phyloP scores from a whole-genome alignment of 768 basidiomycete genomes.

The Lactifluus echinatus region DNA sequence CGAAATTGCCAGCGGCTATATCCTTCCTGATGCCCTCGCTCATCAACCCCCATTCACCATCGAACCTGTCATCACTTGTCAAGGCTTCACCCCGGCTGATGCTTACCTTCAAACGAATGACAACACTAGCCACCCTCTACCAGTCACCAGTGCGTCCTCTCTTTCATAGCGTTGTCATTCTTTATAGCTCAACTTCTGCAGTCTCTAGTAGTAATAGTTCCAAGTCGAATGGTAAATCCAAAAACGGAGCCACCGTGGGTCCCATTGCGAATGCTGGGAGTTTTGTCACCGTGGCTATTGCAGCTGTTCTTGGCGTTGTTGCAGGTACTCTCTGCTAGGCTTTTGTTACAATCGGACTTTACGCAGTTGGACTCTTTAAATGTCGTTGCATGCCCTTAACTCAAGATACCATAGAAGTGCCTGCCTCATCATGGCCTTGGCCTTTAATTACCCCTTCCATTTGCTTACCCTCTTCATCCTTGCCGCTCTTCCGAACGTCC shows the following conservation, averaged over 20 bases:
- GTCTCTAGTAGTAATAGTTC: too few species aligned
- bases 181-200: background rate
- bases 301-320: background rate
- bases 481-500: background rate
- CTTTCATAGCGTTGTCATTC: background rate
- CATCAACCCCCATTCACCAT: constrained; percentile 58
- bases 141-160: constrained; percentile 18
- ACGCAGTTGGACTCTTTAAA: background rate
- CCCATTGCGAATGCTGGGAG: background rate
- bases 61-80: constrained; percentile 61
- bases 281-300: background rate
- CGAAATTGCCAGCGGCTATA: constrained; percentile 79
- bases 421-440: background rate
- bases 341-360: background rate
- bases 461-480: background rate
- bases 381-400: background rate
- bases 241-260: background rate
- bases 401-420: constrained; percentile 5
- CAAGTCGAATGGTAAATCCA: background rate
- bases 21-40: constrained; percentile 72
- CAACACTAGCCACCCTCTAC: constrained; percentile 54
- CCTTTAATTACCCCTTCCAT: background rate
- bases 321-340: background rate
- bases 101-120: constrained; percentile 80
- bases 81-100: constrained; percentile 46